Evolutionary conservation across 345 rosid species (phyloP), one percentile per base, ranked within the genome.

Genomic region (Hypericum perforatum): DNA sequence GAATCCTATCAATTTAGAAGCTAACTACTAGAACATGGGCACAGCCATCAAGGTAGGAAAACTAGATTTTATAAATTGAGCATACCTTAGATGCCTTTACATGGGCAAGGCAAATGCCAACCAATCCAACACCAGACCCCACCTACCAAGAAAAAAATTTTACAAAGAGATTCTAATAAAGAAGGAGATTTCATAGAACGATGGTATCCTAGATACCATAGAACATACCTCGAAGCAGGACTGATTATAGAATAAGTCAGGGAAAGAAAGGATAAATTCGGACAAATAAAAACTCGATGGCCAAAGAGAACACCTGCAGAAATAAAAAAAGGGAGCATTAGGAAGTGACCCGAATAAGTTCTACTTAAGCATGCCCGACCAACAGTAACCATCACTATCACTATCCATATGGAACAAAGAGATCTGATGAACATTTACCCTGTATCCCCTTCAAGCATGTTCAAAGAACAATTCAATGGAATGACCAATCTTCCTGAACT

Each of bases 391-490:
- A 22, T 22, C 32, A 22, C 32, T 22, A 22, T 22, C 32, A 22
- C 2, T 22, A 22, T 22, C 32, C 32, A 22, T 22, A 22, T 22
- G 32, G 32, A 22, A 22, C 32, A 22, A 22, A 22, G 32, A 22
- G 2, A 22, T 22, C 32, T n/a, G n/a, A n/a, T n/a, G n/a, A 45
- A 65, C 39, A 40, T 76, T 49, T 70, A 85, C 95, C 95, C 86
- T 0, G 89, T 87, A 71, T 85, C 98, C 63, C 98, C 96, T 77
- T 82, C 86, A 58, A 87, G 88, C 86, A 87, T 85, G 72, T 87
- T 82, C 46, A 81, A 80, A 12, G 90, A 87, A 69, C 98, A 87
- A 15, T 62, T 73, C 43, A 91, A 59, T 0, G 76, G 74, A 70
- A 91, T 60, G 66, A 70, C 63, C 60, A 91, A 58, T 39, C 79